Base-by-base conservation (phyloP, 352 stramenopile genomes). In the Pythium vanterpoolii region DNA sequence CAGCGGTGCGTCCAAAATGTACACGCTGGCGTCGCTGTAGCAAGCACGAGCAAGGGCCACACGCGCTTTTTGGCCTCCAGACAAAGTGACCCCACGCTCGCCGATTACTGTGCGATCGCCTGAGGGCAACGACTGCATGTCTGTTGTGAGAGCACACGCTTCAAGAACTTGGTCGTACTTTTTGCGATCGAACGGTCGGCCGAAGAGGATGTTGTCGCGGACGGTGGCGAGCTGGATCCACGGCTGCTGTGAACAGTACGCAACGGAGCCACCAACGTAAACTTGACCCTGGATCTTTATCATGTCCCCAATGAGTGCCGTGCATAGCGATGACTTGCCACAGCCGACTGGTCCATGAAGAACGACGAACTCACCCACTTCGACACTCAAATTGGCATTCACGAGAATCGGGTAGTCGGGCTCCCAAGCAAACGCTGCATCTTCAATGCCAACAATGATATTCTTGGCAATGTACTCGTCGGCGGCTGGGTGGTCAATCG, bases 181-280 rank as follows among this genome's bases (percentile, higher is more conserved):
- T 23, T 77, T 67, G 26, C 58, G 55, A 33, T 90, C 69, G 27
- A 73, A 89, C 8, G 62, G 62, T 43, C 76, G 65, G 8, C 92
- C 90, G 68, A 98, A 98, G 6, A 98, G 69, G 57, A 99, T 97
- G 74, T 99, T 99, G 24, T 98, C 87, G 18, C 78, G 74, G 3
- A 99, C 67, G 1, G 86, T 96, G 55, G 86, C 89, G 76, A 98
- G 98, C 65, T 98, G n/a, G n/a, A n/a, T n/a, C n/a, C n/a, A n/a
- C n/a, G n/a, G n/a, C n/a, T n/a, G n/a, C n/a, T n/a, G n/a, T n/a
- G n/a, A n/a, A n/a, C n/a, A n/a, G n/a, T n/a, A n/a, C n/a, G n/a
- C n/a, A n/a, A n/a, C n/a, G n/a, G n/a, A n/a, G n/a, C n/a, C n/a
- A n/a, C n/a, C n/a, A n/a, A n/a, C n/a, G n/a, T n/a, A n/a, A n/a